Conservation (phyloP, 176 grass and related monocot genomes). For the Phoenix roebelenii region DNA sequence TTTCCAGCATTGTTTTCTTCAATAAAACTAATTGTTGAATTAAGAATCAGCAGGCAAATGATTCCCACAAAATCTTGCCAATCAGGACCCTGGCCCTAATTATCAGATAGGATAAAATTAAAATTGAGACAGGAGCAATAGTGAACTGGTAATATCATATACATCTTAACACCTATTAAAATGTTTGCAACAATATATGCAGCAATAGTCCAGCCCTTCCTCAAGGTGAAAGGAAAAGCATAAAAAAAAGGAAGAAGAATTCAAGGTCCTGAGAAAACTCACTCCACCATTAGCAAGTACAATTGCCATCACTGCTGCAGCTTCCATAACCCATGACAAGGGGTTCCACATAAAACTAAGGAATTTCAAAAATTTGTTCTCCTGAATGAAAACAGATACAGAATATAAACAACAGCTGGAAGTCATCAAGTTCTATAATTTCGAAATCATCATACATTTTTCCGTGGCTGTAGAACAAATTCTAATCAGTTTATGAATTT, state of each 20-base stretch:
- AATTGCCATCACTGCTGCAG: constrained; percentile 63
- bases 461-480: too few species aligned
- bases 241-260: not conserved
- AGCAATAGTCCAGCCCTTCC: too few species aligned
- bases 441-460: too few species aligned
- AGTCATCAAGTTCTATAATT: too few species aligned
- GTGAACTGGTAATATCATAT: not conserved
- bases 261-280: constrained; percentile 17
- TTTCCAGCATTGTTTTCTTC: constrained; percentile 81
- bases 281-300: constrained; percentile 69
- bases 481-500: too few species aligned
- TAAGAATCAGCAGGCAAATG: constrained; percentile 57
- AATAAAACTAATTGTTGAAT: constrained; percentile 78
- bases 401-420: not conserved
- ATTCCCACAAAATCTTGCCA: constrained; percentile 84
- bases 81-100: constrained; percentile 49
- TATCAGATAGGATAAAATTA: constrained; percentile 2
- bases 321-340: constrained; percentile 89
- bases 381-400: constrained; percentile 22
- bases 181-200: too few species aligned
- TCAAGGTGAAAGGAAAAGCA: too few species aligned
- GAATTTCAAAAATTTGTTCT: constrained; percentile 75
- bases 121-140: not conserved
- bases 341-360: constrained; percentile 89
- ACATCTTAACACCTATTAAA: too few species aligned